Evolutionary conservation across 768 basidiomycete genomes (phyloP).

Genomic region (Ramaria sp.): DNA sequence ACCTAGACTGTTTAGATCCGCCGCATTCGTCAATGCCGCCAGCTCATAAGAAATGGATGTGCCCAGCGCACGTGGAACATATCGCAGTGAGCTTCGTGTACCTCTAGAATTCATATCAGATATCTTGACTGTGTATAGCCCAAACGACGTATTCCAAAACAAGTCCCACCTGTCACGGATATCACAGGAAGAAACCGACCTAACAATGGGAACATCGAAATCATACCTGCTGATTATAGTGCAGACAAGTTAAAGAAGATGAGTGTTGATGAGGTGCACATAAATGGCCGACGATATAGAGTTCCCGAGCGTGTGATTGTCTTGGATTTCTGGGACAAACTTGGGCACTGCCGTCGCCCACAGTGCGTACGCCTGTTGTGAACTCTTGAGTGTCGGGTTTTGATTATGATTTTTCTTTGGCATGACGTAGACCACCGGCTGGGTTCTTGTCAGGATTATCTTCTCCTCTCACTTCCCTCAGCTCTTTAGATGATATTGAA

Average conservation of each 20-base stretch:
- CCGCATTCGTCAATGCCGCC: conserved; percentile 80
- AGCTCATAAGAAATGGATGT: conserved; percentile 95
- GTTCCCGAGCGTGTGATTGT: conserved; percentile 87
- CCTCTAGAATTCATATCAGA: not conserved
- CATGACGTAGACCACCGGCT: conserved; percentile 3
- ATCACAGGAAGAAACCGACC: conserved; percentile 59
- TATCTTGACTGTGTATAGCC: conserved; percentile 33
- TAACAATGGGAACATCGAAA: conserved; percentile 90
- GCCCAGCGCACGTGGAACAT: conserved; percentile 91
- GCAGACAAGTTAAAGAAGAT: conserved; percentile 35
- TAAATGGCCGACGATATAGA: conserved; percentile 82
- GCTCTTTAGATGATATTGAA: conserved; percentile 58
- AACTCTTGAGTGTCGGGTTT: not conserved
- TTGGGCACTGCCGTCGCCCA: conserved; percentile 35
- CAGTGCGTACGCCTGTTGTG: conserved; percentile 27
- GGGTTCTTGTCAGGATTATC: conserved; percentile 37
- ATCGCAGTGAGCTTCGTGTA: conserved; percentile 47
- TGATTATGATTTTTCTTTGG: conserved; percentile 10
- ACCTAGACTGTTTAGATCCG: conserved; percentile 91
- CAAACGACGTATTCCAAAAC: conserved; percentile 72
- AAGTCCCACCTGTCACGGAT: conserved; percentile 55
- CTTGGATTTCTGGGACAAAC: conserved; percentile 92
- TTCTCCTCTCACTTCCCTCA: conserved; percentile 65
- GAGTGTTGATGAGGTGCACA: conserved; percentile 70
- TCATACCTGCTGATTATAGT: conserved; percentile 57